These are phyloP conservation scores for Capsicum pubescens DNA, from an alignment of 257 asterid species.

Conservation along the genomic window DNA sequence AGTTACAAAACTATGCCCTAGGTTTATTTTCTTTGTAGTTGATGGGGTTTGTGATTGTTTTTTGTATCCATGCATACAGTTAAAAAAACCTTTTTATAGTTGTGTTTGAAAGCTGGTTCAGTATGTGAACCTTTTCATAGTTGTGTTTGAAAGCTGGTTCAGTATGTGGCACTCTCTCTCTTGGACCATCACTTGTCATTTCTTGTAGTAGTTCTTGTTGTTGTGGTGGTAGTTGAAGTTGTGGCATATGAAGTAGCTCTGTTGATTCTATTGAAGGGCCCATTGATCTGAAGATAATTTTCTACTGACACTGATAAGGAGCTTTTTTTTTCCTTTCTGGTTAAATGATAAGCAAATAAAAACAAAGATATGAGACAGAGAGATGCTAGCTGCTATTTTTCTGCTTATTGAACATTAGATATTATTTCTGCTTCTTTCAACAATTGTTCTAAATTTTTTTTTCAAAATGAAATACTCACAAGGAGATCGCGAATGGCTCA, in stretches of 20 bases:
- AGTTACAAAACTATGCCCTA: neutral
- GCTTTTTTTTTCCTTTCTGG: neutral
- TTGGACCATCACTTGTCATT: neutral
- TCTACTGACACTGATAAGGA: neutral
- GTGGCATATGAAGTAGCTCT: neutral
- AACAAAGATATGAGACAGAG: neutral
- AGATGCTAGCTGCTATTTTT: neutral
- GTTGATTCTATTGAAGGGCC: neutral
- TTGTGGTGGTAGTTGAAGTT: neutral
- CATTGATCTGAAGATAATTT: neutral
- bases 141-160: too few relatives aligned
- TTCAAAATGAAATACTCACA: neutral
- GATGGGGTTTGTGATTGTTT: neutral
- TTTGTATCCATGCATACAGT: neutral
- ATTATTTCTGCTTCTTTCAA: neutral
- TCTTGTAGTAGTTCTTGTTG: neutral
- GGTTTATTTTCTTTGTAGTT: neutral
- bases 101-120: neutral
- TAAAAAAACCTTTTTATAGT: neutral
- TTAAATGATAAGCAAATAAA: neutral
- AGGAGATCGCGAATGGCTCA: neutral
- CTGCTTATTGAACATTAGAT: neutral
- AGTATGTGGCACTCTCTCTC: neutral
- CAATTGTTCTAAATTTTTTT: neutral
- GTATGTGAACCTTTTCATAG: too few relatives aligned